phyloP scores from a whole-genome alignment of 1,139 yeast species.

The Yamadazyma blattariae region DNA sequence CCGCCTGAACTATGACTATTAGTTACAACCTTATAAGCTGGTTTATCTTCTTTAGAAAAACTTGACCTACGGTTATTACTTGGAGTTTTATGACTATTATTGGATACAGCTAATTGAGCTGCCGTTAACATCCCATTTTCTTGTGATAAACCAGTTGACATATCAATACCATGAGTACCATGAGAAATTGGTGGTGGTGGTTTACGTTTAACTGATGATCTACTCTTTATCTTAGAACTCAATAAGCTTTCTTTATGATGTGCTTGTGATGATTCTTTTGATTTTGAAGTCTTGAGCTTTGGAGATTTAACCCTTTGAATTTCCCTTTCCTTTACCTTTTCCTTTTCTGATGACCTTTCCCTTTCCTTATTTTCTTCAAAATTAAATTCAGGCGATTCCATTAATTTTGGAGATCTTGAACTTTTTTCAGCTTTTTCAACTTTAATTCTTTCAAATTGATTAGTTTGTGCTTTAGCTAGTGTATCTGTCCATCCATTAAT shows the following conservation, averaged over 20 bases:
- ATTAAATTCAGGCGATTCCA: constrained; percentile 22
- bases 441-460: constrained; percentile 44
- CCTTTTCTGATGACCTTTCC: background rate
- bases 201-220: constrained; percentile 24
- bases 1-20: constrained; percentile 5
- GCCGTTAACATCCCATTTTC: constrained; percentile 38
- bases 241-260: constrained; percentile 11
- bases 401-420: constrained; percentile 22
- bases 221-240: constrained; percentile 11
- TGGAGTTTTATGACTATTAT: constrained; percentile 22
- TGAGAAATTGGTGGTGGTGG: constrained; percentile 36
- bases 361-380: background rate
- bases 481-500: constrained; percentile 56
- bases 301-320: background rate
- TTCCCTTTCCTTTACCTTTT: background rate
- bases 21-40: constrained; percentile 6
- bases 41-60: constrained; percentile 31
- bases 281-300: background rate
- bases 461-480: constrained; percentile 46
- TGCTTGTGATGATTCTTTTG: background rate
- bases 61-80: constrained; percentile 34
- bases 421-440: constrained; percentile 13
- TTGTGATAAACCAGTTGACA: constrained; percentile 31
- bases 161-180: constrained; percentile 20
- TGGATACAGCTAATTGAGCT: constrained; percentile 46